A percentile compares a stretch with the other conserved stretches of the same genome.
Conservation (phyloP, 352 stramenopile genomes). For the Phytophthora uliginosa region DNA sequence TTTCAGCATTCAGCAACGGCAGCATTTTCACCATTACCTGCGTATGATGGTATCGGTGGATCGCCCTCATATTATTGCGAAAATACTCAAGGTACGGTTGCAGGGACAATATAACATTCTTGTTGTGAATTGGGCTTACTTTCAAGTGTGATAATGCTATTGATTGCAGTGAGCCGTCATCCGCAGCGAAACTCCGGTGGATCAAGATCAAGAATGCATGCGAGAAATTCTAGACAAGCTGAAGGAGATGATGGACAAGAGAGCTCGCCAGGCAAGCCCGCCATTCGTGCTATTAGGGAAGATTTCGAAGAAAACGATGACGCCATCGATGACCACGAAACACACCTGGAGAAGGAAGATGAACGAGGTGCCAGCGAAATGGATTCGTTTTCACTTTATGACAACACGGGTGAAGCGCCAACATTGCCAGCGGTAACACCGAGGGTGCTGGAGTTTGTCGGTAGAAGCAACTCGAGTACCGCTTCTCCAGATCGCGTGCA, state of each 20-base stretch:
- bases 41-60: slow-evolving; percentile 83
- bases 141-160: not conserved
- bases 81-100: slow-evolving; percentile 47
- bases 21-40: slow-evolving; percentile 75
- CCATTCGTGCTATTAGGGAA: slow-evolving; percentile 39
- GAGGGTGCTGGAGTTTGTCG: slow-evolving; percentile 17
- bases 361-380: slow-evolving; percentile 19
- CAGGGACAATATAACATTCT: not conserved
- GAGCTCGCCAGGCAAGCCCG: slow-evolving; percentile 14
- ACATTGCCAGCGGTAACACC: slow-evolving; percentile 10
- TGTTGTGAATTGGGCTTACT: slow-evolving; percentile 1
- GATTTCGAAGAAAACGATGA: slow-evolving; percentile 37
- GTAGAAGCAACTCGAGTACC: not conserved
- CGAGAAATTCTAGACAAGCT: slow-evolving; percentile 23
- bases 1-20: slow-evolving; percentile 25
- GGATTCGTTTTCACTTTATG: slow-evolving; percentile 44
- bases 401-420: slow-evolving; percentile 1
- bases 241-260: slow-evolving; percentile 44
- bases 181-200: not conserved
- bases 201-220: slow-evolving; percentile 9
- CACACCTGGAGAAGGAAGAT: slow-evolving; percentile 4
- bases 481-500: not conserved
- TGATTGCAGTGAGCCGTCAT: slow-evolving; percentile 27
- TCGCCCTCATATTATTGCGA: slow-evolving; percentile 87
- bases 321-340: not conserved